Evolutionary conservation across 192 early-diverging fungal genomes (phyloP).

Genomic region (Linnemannia exigua): DNA sequence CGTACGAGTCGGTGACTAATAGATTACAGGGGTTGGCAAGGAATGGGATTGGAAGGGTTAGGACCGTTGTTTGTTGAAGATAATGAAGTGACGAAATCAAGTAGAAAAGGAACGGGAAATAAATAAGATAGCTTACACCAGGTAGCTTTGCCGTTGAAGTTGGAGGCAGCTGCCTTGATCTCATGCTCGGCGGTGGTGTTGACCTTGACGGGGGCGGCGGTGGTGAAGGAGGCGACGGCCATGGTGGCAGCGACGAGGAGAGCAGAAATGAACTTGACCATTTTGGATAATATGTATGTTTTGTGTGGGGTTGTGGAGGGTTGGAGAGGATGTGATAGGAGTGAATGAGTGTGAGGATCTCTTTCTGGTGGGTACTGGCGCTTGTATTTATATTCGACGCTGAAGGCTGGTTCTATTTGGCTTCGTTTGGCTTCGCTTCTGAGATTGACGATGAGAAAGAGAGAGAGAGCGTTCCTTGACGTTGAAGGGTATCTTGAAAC

Average conservation of each 20-base stretch:
- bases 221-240: conserved; percentile 16
- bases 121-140: conserved; percentile 41
- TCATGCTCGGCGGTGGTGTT: conserved; percentile 13
- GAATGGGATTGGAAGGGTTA: neutral
- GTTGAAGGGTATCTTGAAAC: no score
- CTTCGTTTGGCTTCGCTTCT: no score
- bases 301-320: neutral
- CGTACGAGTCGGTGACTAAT: conserved; percentile 36
- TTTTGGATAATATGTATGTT: conserved; percentile 4
- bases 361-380: neutral
- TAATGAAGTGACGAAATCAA: neutral
- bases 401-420: neutral
- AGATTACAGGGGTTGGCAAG: neutral
- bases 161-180: conserved; percentile 12
- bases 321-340: neutral
- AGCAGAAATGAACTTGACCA: conserved; percentile 35
- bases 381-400: neutral
- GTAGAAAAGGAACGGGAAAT: neutral
- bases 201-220: conserved; percentile 4
- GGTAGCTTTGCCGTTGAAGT: conserved; percentile 50
- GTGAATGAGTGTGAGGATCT: neutral
- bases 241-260: conserved; percentile 13
- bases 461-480: no score
- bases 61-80: neutral
- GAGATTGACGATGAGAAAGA: no score